Evolutionary conservation across 768 basidiomycete genomes (phyloP).

Genomic region (Dictyophora rubrovolvata): DNA sequence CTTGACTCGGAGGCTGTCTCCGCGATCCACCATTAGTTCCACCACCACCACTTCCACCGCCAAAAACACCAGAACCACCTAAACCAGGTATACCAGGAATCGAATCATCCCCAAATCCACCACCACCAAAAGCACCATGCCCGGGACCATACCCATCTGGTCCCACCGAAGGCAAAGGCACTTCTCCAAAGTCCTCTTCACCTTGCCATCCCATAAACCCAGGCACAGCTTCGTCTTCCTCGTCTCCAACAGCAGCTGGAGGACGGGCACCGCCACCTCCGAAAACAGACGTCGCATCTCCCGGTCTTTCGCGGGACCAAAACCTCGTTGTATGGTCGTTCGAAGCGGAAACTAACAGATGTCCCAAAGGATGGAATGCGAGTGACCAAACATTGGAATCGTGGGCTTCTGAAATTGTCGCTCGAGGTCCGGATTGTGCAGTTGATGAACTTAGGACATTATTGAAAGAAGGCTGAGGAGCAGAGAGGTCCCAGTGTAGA

Average conservation of each 20-base stretch:
- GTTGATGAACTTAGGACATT: slow-evolving; percentile 14
- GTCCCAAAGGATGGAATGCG: slow-evolving; percentile 91
- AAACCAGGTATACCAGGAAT: slow-evolving; percentile 47
- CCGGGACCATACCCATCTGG: slow-evolving; percentile 8
- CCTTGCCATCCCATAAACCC: slow-evolving; percentile 39
- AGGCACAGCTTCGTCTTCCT: slow-evolving; percentile 64
- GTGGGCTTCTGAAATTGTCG: slow-evolving; percentile 89
- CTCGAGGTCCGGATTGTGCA: slow-evolving; percentile 47
- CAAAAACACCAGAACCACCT: slow-evolving; percentile 22
- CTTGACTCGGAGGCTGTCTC: no score
- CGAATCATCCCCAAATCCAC: slow-evolving; percentile 16
- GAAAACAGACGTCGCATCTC: slow-evolving; percentile 71
- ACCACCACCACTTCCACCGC: not conserved
- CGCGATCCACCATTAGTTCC: not conserved
- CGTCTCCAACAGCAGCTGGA: slow-evolving; percentile 54
- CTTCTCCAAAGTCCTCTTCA: slow-evolving; percentile 4
- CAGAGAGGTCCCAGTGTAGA: slow-evolving; percentile 84
- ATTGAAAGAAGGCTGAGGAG: slow-evolving; percentile 18
- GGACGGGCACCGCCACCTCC: slow-evolving; percentile 79
- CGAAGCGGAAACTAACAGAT: slow-evolving; percentile 86
- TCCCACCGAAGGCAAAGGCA: slow-evolving; percentile 13
- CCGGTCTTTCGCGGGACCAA: slow-evolving; percentile 88
- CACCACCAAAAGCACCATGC: slow-evolving; percentile 25
- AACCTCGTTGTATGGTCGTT: slow-evolving; percentile 99
- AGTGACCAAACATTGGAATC: slow-evolving; percentile 97